These are phyloP conservation scores for Miscanthus lutarioriparius DNA, from an alignment of 176 grass and related monocot genomes.

Conservation along the genomic window DNA sequence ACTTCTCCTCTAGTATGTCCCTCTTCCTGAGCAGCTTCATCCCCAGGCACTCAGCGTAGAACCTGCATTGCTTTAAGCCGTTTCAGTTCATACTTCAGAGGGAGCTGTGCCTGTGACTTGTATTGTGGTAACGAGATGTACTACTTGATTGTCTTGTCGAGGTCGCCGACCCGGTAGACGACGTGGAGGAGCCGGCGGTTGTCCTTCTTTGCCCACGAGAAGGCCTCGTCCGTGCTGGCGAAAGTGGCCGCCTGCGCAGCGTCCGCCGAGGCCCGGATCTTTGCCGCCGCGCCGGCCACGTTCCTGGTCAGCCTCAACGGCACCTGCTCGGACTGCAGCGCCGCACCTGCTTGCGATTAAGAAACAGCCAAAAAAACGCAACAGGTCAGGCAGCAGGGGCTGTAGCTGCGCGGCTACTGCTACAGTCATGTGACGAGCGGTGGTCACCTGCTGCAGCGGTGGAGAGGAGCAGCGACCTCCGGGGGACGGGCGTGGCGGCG, in stretches of 20 bases:
- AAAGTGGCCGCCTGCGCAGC: constrained; percentile 58
- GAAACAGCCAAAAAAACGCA: background rate
- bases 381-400: background rate
- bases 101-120: too few species aligned
- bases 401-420: background rate
- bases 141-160: constrained; percentile 89
- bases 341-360: constrained; percentile 17
- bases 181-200: constrained; percentile 78
- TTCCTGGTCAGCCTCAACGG: constrained; percentile 10
- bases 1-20: constrained; percentile 83
- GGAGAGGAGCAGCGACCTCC: constrained; percentile 36
- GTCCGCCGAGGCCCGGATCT: constrained; percentile 41
- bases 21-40: constrained; percentile 91
- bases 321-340: constrained; percentile 23
- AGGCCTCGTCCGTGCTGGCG: constrained; percentile 50
- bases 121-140: background rate
- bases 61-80: constrained; percentile 37
- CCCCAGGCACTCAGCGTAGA: constrained; percentile 89
- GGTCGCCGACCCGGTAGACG: constrained; percentile 85
- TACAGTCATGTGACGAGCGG: background rate
- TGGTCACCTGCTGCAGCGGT: constrained; percentile 18
- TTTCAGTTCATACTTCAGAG: too few species aligned
- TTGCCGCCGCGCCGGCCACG: background rate
- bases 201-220: constrained; percentile 80
- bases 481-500: constrained; percentile 37